These are phyloP conservation scores for Lithospermum erythrorhizon DNA, from an alignment of 257 asterid genomes.

Conservation along the genomic window DNA sequence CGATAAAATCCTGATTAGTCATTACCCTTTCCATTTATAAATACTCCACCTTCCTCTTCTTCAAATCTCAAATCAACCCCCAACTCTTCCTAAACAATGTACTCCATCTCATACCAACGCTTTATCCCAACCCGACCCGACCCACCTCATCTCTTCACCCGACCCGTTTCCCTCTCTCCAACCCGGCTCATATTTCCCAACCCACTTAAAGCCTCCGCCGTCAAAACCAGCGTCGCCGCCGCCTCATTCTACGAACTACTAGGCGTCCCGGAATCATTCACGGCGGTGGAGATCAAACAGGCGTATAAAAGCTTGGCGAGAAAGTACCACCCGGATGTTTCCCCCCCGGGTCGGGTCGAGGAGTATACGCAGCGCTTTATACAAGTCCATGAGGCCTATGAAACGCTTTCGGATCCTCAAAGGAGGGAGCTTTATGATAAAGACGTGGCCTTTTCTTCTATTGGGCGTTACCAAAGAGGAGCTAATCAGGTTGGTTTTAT, in stretches of 20 bases:
- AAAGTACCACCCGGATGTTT: constrained; percentile 90
- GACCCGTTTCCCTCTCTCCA: constrained; percentile 10
- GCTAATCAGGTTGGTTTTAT: constrained; percentile 34
- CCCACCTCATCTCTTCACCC: not conserved
- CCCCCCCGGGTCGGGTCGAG: constrained; percentile 74
- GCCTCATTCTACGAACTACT: constrained; percentile 53
- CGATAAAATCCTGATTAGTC: no score
- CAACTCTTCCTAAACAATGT: not conserved
- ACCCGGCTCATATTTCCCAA: not conserved
- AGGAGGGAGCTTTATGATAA: constrained; percentile 50
- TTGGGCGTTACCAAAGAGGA: constrained; percentile 22
- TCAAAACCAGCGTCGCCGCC: constrained; percentile 12
- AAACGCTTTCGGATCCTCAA: constrained; percentile 70
- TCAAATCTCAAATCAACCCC: no score
- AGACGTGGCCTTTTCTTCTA: constrained; percentile 35
- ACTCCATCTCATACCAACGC: not conserved
- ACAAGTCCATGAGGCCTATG: constrained; percentile 79
- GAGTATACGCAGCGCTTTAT: constrained; percentile 61
- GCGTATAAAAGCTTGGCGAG: constrained; percentile 83
- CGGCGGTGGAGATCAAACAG: constrained; percentile 53
- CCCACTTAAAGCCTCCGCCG: constrained; percentile 1
- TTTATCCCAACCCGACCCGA: constrained; percentile 8
- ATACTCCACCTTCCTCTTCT: no score
- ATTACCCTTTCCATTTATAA: no score
- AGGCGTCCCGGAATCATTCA: constrained; percentile 56